Evolutionary conservation across 371 early-diverging fungal genomes (phyloP), one percentile per base, ranked within the genome.

Genomic region (Mortierella sp.): DNA sequence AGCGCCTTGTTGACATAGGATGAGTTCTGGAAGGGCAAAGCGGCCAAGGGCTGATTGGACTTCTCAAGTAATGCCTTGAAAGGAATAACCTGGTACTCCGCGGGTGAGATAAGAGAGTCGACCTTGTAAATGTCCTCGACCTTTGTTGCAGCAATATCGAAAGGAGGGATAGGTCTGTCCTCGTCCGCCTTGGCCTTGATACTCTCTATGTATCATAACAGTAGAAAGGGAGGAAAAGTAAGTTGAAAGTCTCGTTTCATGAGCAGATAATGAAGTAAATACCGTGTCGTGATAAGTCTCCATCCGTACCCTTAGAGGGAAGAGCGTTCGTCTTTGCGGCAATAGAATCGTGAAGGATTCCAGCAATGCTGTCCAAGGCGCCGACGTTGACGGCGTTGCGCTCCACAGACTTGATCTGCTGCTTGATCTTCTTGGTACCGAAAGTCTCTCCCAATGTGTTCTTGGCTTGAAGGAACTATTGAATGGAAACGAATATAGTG

Each of bases 381-480:
- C 90, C 76, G 28, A 93, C 92, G 72, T 95, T 92, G 75, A 97
- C 95, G 77, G 92, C 91, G 86, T 98, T 98, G 79, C 96, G 93
- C 84, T 96, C 98, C 74, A 91, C 89, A 19, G 95, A 95, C 42
- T 92, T 91, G 79, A 98, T 92, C 77, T 93, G 91, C 78, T 96
- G 92, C 82, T 94, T 94, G 70, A 92, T 91, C 91, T 96, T 97
- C 91, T 95, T 95, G 74, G 95, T 96, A 84, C 98, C 98, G 81
- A 98, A 98, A n/a, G 96, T 93, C 87, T 96, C 92, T 81, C 98
- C 98, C 78, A 98, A 90, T 48, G 92, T 90, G 76, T 94, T 94
- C 76, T 95, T 90, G 31, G 96, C 96, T 50, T 76, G 73, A 74
- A 88, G 73, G 80, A 88, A 91, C 93, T 92, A 79, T 16, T 26